Conservation (phyloP, 2,329 filamentous ascomycete genomes). For the Fusarium albosuccineum region DNA sequence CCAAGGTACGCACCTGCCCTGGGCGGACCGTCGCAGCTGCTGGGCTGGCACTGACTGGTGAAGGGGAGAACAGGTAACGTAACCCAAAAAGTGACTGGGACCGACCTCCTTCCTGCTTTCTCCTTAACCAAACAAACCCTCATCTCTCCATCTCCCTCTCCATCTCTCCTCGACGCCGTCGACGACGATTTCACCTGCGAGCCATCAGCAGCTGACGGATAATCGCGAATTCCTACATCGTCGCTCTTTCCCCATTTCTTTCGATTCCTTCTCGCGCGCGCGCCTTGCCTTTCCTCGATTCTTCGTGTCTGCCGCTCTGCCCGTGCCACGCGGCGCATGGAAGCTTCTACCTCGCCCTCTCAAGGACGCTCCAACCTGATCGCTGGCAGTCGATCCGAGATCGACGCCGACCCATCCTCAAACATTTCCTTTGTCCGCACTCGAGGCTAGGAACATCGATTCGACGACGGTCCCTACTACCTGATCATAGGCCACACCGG, state of each 20-base stretch:
- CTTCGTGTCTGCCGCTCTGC: constrained; percentile 24
- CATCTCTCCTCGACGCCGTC: constrained; percentile 36
- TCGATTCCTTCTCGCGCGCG: constrained; percentile 39
- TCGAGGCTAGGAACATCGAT: constrained; percentile 43
- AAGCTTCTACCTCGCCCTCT: constrained; percentile 50
- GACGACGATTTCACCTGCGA: constrained; percentile 45
- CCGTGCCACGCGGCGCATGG: constrained; percentile 54
- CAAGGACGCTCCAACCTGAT: constrained; percentile 43
- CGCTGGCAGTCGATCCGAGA: constrained; percentile 43
- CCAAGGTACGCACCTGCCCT: constrained; percentile 25
- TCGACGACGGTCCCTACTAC: constrained; percentile 40
- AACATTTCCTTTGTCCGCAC: constrained; percentile 23
- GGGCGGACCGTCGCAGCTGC: constrained; percentile 30
- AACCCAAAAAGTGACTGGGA: constrained; percentile 50
- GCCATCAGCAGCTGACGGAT: constrained; percentile 44
- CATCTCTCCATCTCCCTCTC: constrained; percentile 31
- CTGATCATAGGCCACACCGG: constrained; percentile 49
- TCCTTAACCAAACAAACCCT: constrained; percentile 45
- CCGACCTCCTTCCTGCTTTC: constrained; percentile 41
- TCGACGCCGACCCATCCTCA: constrained; percentile 34
- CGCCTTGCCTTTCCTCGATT: constrained; percentile 28
- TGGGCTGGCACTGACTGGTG: constrained; percentile 18
- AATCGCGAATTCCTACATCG: constrained; percentile 37
- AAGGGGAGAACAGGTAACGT: constrained; percentile 53
- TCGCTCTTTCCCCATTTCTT: constrained; percentile 33